phyloP scores from a whole-genome alignment of 805 yeast species.

The Candida fluviatilis region DNA sequence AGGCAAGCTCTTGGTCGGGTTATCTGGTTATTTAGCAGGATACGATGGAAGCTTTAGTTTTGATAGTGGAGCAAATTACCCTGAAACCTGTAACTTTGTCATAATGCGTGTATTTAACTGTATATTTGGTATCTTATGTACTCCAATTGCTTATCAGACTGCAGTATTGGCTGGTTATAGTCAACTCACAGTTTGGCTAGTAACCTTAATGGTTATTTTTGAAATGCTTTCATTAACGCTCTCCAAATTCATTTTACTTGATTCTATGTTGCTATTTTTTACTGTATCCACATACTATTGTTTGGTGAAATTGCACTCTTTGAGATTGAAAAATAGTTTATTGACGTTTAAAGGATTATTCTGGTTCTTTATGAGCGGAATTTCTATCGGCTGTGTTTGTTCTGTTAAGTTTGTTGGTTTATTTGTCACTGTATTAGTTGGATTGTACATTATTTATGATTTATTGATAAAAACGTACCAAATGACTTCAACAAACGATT shows the following conservation, averaged over 20 bases:
- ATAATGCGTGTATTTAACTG: slow-evolving; percentile 90
- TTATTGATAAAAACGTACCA: slow-evolving; percentile 43
- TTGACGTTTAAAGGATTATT: slow-evolving; percentile 38
- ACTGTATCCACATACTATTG: slow-evolving; percentile 50
- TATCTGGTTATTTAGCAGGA: slow-evolving; percentile 81
- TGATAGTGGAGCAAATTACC: slow-evolving; percentile 76
- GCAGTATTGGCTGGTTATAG: slow-evolving; percentile 72
- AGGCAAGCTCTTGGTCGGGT: slow-evolving; percentile 89
- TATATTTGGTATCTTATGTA: slow-evolving; percentile 73
- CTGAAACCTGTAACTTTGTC: slow-evolving; percentile 72
- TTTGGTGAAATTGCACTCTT: slow-evolving; percentile 43
- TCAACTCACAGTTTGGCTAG: slow-evolving; percentile 68
- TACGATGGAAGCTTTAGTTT: slow-evolving; percentile 88
- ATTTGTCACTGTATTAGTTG: slow-evolving; percentile 58
- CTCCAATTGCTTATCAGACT: slow-evolving; percentile 83
- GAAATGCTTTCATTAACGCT: slow-evolving; percentile 83
- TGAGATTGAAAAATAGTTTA: slow-evolving; percentile 34
- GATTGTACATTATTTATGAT: slow-evolving; percentile 55
- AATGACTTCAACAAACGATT: slow-evolving; percentile 12
- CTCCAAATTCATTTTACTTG: slow-evolving; percentile 85
- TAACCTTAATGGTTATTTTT: slow-evolving; percentile 73
- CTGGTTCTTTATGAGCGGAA: slow-evolving; percentile 62
- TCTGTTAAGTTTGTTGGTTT: slow-evolving; percentile 86
- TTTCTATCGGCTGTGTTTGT: slow-evolving; percentile 77
- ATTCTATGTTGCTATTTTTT: slow-evolving; percentile 86